Evolutionary conservation across 148 eudicot genomes (phyloP).

Genomic region (Dysphania ambrosioides): DNA sequence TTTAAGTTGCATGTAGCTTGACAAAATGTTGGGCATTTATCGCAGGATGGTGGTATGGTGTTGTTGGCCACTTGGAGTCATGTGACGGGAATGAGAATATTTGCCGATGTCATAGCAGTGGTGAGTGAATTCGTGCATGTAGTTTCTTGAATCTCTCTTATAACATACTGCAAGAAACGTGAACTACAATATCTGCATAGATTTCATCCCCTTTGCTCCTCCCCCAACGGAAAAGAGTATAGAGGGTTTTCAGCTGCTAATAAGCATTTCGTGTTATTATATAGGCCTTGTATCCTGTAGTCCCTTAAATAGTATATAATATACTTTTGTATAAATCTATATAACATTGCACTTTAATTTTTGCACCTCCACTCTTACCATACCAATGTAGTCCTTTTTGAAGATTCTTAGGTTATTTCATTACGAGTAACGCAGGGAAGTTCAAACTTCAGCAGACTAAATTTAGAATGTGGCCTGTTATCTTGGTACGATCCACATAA

Average conservation of each 20-base stretch:
- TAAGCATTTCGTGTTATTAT: not conserved
- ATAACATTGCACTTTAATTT: too few species aligned
- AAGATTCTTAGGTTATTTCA: too few species aligned
- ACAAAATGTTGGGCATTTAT: conserved; percentile 12
- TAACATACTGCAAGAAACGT: conserved; percentile 12
- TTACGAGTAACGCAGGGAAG: not conserved
- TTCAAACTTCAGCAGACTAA: not conserved
- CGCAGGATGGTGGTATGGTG: conserved; percentile 99
- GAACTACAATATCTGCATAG: conserved; percentile 12
- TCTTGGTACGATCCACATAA: not conserved
- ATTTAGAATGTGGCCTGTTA: not conserved
- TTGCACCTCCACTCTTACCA: not conserved
- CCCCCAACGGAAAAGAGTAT: not conserved
- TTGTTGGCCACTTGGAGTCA: conserved; percentile 85
- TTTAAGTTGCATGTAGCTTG: not conserved
- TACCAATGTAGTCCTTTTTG: too few species aligned
- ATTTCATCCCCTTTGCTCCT: conserved; percentile 4
- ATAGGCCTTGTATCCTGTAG: too few species aligned
- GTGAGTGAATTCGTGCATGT: conserved; percentile 34
- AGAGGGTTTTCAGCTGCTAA: not conserved
- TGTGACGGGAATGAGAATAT: conserved; percentile 65
- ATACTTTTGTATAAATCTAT: too few species aligned
- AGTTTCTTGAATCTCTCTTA: conserved; percentile 12
- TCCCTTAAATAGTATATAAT: too few species aligned
- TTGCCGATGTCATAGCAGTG: conserved; percentile 66